These are phyloP conservation scores for Vigna hirtella DNA, from an alignment of 306 rosid genomes.

Conservation along the genomic window DNA sequence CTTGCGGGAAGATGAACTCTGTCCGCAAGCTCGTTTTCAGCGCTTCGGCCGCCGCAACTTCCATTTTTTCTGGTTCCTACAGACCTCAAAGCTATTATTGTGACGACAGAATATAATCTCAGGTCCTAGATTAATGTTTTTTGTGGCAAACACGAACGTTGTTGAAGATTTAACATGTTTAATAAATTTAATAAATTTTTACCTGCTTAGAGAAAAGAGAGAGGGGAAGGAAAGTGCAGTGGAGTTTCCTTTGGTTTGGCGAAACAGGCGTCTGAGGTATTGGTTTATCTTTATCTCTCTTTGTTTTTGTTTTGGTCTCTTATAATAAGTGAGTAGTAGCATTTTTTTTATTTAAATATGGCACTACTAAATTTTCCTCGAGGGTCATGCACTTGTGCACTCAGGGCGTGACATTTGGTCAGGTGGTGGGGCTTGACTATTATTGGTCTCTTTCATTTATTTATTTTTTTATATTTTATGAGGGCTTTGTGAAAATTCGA, in stretches of 20 bases:
- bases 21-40: conserved; percentile 69
- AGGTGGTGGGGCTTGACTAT: conserved; percentile 55
- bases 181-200: conserved; percentile 16
- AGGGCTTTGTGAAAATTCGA: conserved; percentile 43
- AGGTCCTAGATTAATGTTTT: conserved; percentile 18
- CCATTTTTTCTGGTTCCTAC: conserved; percentile 60
- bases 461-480: neutral
- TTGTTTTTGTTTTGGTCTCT: neutral
- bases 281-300: conserved; percentile 50
- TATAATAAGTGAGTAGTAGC: neutral
- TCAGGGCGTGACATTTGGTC: conserved; percentile 53
- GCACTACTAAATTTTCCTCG: conserved; percentile 20
- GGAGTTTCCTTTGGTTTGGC: conserved; percentile 57
- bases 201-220: conserved; percentile 43
- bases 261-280: conserved; percentile 54
- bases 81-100: conserved; percentile 31
- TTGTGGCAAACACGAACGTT: neutral
- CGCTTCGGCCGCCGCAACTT: conserved; percentile 70
- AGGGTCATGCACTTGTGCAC: conserved; percentile 34
- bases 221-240: conserved; percentile 39
- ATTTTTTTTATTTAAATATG: conserved; percentile 43
- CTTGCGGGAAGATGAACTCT: conserved; percentile 59
- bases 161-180: neutral
- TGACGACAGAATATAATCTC: neutral
- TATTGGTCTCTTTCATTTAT: conserved; percentile 35